phyloP scores from a whole-genome alignment of 2,329 filamentous ascomycete genomes.

The Fusarium sp. region DNA sequence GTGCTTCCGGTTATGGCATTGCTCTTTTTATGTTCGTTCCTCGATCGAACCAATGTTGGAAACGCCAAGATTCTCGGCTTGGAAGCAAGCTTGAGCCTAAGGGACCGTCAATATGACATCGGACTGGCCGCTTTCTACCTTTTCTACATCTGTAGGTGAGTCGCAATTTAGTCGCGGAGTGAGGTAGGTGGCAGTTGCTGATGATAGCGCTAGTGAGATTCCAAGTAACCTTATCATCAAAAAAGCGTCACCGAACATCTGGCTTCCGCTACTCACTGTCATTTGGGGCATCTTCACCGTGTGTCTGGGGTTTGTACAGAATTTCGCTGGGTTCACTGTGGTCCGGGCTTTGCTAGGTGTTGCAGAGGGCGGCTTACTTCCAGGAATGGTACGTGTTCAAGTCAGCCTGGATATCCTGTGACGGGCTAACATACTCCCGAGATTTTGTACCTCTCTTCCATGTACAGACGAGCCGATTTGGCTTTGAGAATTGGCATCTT shows the following conservation, averaged over 20 bases:
- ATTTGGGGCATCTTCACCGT: slow-evolving; percentile 73
- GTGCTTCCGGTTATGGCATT: slow-evolving; percentile 11
- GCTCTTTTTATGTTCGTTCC: slow-evolving; percentile 33
- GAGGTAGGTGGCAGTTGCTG: too few relatives aligned
- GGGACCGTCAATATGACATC: slow-evolving; percentile 74
- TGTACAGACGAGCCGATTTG: slow-evolving; percentile 73
- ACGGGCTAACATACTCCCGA: too few relatives aligned
- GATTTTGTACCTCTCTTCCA: slow-evolving; percentile 75
- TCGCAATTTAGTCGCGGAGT: too few relatives aligned
- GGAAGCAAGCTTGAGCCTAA: slow-evolving; percentile 70
- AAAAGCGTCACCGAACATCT: slow-evolving; percentile 71
- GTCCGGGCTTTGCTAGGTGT: slow-evolving; percentile 54
- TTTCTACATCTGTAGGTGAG: slow-evolving; percentile 73
- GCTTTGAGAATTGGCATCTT: slow-evolving; percentile 77
- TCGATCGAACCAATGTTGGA: slow-evolving; percentile 81
- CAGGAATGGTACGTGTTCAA: too few relatives aligned
- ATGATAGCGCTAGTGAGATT: slow-evolving; percentile 72
- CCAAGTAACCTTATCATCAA: slow-evolving; percentile 77
- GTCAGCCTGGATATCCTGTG: too few relatives aligned
- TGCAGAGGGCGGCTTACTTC: slow-evolving; percentile 50
- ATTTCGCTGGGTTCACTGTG: slow-evolving; percentile 70
- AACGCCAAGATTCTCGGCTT: slow-evolving; percentile 78
- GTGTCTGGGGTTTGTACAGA: slow-evolving; percentile 69
- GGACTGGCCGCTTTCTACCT: slow-evolving; percentile 77
- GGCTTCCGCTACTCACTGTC: slow-evolving; percentile 71